phyloP scores from a whole-genome alignment of 2,329 filamentous ascomycete species.

The Penicillium sp. region DNA sequence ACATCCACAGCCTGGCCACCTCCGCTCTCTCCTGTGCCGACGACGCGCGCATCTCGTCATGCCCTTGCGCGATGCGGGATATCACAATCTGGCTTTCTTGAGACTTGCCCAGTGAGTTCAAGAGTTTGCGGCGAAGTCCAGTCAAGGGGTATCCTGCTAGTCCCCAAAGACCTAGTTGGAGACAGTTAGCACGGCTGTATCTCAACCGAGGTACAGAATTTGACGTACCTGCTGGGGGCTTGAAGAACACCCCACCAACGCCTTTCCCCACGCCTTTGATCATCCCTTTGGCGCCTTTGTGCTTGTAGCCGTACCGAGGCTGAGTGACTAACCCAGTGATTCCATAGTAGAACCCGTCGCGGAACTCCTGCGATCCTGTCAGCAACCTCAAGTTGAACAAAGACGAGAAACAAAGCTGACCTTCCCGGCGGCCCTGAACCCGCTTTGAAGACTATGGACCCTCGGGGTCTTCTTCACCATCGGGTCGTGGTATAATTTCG shows the following conservation, averaged over 20 bases:
- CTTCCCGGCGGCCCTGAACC: constrained; percentile 66
- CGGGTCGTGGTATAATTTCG: constrained; percentile 78
- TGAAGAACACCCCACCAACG: constrained; percentile 74
- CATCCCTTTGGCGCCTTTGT: constrained; percentile 65
- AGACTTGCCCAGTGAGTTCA: constrained; percentile 22
- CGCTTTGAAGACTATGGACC: constrained; percentile 73
- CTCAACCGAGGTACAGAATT: not conserved
- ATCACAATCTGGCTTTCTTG: constrained; percentile 15
- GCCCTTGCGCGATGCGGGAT: constrained; percentile 22
- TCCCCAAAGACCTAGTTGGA: constrained; percentile 24
- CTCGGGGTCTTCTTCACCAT: constrained; percentile 73
- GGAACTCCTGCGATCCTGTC: constrained; percentile 57
- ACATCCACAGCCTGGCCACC: constrained; percentile 18
- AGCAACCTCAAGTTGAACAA: not conserved
- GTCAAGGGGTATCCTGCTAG: constrained; percentile 26
- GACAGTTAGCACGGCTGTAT: not conserved
- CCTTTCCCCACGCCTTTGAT: constrained; percentile 80
- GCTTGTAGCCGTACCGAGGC: constrained; percentile 65
- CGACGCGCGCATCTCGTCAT: constrained; percentile 21
- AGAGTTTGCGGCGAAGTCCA: constrained; percentile 24
- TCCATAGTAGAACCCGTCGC: constrained; percentile 75
- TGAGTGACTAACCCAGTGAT: constrained; percentile 78
- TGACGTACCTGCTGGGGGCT: constrained; percentile 72
- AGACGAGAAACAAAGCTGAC: constrained; percentile 6
- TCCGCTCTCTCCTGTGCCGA: constrained; percentile 15